phyloP scores from a whole-genome alignment of 257 asterid species.

The Solanum chiquidenum region DNA sequence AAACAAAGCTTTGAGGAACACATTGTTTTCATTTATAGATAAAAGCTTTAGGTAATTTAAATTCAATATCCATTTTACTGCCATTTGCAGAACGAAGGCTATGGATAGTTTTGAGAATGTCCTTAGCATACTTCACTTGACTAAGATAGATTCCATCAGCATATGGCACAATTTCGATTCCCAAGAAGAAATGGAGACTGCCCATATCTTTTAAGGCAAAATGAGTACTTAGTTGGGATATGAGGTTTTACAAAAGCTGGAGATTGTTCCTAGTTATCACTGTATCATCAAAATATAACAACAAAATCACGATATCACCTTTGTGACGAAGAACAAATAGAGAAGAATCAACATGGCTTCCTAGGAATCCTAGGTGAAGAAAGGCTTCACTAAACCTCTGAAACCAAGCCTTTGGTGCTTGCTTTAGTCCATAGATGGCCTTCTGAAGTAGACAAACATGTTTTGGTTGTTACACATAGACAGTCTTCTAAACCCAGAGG shows the following conservation, averaged over 20 bases:
- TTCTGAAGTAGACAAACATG: not conserved
- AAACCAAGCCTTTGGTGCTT: not conserved
- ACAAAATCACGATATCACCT: not conserved
- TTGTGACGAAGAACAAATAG: not conserved
- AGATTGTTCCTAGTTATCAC: not conserved
- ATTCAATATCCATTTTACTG: no score
- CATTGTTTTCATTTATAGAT: no score
- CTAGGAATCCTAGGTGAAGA: not conserved
- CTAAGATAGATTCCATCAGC: not conserved
- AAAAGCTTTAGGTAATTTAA: no score
- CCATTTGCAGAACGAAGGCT: no score
- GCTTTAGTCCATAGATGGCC: not conserved
- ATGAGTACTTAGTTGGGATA: not conserved
- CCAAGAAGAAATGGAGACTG: not conserved
- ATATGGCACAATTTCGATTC: not conserved
- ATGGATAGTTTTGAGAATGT: no score
- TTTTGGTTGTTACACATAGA: not conserved
- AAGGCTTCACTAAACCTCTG: not conserved
- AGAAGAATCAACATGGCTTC: not conserved
- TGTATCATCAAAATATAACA: not conserved
- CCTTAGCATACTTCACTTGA: not conserved
- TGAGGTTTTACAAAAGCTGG: not conserved
- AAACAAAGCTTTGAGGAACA: no score
- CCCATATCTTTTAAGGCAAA: not conserved
- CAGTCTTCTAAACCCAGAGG: not conserved